Percentiles rank a stretch among this genome's conserved stretches.
These are phyloP conservation scores for Naganishia liquefaciens DNA, from an alignment of 1,284 basidiomycete genomes.

Conservation along the genomic window DNA sequence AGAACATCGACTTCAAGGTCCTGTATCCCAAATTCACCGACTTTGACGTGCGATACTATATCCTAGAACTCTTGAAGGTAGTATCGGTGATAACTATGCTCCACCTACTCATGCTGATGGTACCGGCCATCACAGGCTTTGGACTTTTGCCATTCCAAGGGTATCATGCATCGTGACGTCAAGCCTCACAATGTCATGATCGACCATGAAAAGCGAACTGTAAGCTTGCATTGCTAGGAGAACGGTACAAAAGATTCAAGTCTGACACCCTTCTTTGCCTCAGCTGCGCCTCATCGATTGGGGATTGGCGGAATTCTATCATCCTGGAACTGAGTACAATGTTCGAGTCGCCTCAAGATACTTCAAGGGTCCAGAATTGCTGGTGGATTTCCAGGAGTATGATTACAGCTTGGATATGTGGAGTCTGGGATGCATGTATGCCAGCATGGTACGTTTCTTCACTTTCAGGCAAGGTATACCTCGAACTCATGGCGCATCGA, in stretches of 20 bases:
- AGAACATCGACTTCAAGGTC: conserved; percentile 95
- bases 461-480: neutral
- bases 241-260: neutral
- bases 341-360: conserved; percentile 96
- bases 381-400: conserved; percentile 98
- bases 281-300: conserved; percentile 95
- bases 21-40: conserved; percentile 94
- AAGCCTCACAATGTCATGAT: conserved; percentile 99
- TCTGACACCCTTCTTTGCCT: conserved; percentile 15
- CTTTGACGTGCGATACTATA: conserved; percentile 94
- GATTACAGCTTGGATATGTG: conserved; percentile 98
- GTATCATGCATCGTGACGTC: conserved; percentile 99
- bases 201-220: conserved; percentile 94
- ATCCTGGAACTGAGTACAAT: conserved; percentile 96
- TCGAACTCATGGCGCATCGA: neutral
- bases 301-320: conserved; percentile 98
- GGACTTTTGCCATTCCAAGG: conserved; percentile 97
- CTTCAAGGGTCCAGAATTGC: conserved; percentile 95
- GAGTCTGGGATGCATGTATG: conserved; percentile 98
- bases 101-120: neutral
- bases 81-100: conserved; percentile 21
- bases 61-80: conserved; percentile 93
- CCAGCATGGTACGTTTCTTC: conserved; percentile 79
- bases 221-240: conserved; percentile 48
- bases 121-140: conserved; percentile 64